phyloP scores from a whole-genome alignment of 179 eudicot species.

The Camellia oleifera region DNA sequence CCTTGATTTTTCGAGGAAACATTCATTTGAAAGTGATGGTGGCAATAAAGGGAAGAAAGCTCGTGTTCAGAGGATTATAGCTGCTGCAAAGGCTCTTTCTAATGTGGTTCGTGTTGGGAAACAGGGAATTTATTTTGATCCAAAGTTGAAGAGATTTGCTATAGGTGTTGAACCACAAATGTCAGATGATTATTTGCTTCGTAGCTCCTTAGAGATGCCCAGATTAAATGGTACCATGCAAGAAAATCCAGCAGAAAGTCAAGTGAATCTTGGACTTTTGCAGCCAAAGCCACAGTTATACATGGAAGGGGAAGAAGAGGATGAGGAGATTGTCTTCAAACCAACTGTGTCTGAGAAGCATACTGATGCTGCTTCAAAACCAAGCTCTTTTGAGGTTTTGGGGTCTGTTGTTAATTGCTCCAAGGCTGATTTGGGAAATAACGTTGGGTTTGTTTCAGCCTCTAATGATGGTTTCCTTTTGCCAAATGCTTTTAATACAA shows the following conservation, averaged over 20 bases:
- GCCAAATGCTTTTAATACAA: conserved; percentile 40
- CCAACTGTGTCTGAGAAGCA: conserved; percentile 60
- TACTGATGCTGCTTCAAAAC: conserved; percentile 30
- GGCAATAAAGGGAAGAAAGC: conserved; percentile 57
- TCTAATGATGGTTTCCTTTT: conserved; percentile 25
- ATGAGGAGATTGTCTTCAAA: conserved; percentile 90
- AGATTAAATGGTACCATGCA: conserved; percentile 20
- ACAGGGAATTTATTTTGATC: conserved; percentile 60
- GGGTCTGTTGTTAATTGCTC: conserved; percentile 30
- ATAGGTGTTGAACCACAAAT: conserved; percentile 52
- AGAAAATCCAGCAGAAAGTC: conserved; percentile 26
- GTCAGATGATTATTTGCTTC: conserved; percentile 30
- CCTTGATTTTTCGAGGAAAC: conserved; percentile 80
- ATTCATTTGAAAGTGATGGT: conserved; percentile 48
- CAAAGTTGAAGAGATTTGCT: conserved; percentile 53
- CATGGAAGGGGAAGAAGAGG: conserved; percentile 74
- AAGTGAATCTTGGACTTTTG: conserved; percentile 16
- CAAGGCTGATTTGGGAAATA: conserved; percentile 30
- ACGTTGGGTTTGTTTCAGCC: conserved; percentile 27
- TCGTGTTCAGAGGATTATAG: conserved; percentile 77
- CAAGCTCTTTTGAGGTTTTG: conserved; percentile 34
- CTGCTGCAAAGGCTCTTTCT: conserved; percentile 83
- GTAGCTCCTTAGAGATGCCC: conserved; percentile 25
- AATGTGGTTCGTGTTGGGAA: conserved; percentile 57
- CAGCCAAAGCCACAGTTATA: conserved; percentile 28